A percentile compares a stretch with the other conserved stretches of the same genome.
These are phyloP conservation scores for Amanita phalloides DNA, from an alignment of 768 basidiomycete species.

Conservation along the genomic window DNA sequence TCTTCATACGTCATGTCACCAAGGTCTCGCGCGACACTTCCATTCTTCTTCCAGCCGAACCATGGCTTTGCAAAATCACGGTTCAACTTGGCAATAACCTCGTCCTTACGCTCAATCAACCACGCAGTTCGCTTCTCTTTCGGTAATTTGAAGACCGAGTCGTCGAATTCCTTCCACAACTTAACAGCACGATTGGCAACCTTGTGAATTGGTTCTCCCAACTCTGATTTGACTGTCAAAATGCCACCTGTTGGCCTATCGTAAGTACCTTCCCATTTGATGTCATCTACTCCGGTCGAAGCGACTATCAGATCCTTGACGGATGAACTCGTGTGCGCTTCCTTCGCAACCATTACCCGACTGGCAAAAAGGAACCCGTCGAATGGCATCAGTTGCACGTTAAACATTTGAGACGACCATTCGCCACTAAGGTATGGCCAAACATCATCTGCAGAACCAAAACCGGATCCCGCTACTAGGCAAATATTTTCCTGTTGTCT, in stretches of 20 bases:
- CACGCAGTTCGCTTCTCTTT: constrained; percentile 92
- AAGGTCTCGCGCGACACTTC: constrained; percentile 70
- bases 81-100: constrained; percentile 88
- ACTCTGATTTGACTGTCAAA: constrained; percentile 92
- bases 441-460: constrained; percentile 88
- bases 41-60: constrained; percentile 97
- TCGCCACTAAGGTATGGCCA: constrained; percentile 97
- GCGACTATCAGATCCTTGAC: constrained; percentile 97
- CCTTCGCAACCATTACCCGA: constrained; percentile 98
- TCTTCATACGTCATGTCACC: constrained; percentile 99
- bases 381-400: constrained; percentile 93
- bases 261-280: constrained; percentile 92
- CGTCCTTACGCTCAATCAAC: constrained; percentile 79
- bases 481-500: constrained; percentile 83
- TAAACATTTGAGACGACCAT: constrained; percentile 79
- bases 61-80: constrained; percentile 92
- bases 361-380: constrained; percentile 95
- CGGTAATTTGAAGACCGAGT: constrained; percentile 88
- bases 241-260: constrained; percentile 90
- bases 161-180: constrained; percentile 98
- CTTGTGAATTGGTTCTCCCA: constrained; percentile 99
- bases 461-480: constrained; percentile 91
- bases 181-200: constrained; percentile 95
- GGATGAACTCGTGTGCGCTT: constrained; percentile 88
- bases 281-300: constrained; percentile 85